A percentile compares a stretch with the other conserved stretches of the same genome.
phyloP scores from a whole-genome alignment of 768 basidiomycete species.

The Xerocomellus intermedius region DNA sequence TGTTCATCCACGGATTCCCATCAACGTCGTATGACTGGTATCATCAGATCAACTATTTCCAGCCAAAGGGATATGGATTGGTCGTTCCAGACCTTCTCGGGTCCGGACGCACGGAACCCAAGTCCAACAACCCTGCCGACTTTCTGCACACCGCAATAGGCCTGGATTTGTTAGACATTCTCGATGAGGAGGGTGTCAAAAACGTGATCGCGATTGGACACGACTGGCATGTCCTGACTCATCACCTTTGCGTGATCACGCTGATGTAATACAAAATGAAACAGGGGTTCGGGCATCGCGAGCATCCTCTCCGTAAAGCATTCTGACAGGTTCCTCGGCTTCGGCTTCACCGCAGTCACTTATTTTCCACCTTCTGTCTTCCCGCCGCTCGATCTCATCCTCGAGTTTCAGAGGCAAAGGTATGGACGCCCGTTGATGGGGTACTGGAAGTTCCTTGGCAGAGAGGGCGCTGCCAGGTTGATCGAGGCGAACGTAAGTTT shows the following conservation, averaged over 20 bases:
- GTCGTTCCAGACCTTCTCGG: constrained; percentile 51
- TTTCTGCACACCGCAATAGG: constrained; percentile 29
- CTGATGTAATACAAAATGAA: constrained; percentile 2
- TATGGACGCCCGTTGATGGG: constrained; percentile 40
- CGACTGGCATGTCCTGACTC: constrained; percentile 34
- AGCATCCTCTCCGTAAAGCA: constrained; percentile 39
- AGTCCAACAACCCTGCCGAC: constrained; percentile 31
- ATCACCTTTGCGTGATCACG: neutral
- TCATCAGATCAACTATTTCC: constrained; percentile 38
- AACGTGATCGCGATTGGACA: constrained; percentile 39
- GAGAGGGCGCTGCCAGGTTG: constrained; percentile 29
- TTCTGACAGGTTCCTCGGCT: constrained; percentile 41
- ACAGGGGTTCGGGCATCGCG: constrained; percentile 36
- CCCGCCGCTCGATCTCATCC: constrained; percentile 26
- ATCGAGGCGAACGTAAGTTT: constrained; percentile 36
- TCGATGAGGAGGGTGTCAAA: constrained; percentile 35
- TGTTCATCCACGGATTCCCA: constrained; percentile 48
- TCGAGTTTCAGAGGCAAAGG: constrained; percentile 25
- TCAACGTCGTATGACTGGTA: constrained; percentile 44
- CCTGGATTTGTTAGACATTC: constrained; percentile 38
- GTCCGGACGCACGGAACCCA: constrained; percentile 42
- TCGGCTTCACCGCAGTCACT: constrained; percentile 36
- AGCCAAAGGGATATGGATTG: constrained; percentile 40
- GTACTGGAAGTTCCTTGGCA: constrained; percentile 41
- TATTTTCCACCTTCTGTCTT: constrained; percentile 31